Evolutionary conservation across 2,329 filamentous ascomycete genomes (phyloP).

Genomic region (Pleurostoma richardsiae): DNA sequence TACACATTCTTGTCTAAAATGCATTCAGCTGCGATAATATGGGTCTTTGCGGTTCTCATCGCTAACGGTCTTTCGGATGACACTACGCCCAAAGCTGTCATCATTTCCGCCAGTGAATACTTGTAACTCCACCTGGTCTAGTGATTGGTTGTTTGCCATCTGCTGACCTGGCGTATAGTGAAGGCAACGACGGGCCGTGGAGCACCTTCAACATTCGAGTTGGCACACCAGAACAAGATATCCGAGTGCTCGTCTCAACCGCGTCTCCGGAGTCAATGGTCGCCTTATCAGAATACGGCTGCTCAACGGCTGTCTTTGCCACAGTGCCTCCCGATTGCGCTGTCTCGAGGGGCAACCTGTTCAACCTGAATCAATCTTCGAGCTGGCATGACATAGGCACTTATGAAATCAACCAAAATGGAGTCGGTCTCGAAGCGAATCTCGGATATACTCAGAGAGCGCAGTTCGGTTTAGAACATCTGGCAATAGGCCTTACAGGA

Average conservation of each 20-base stretch:
- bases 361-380: slow-evolving; percentile 25
- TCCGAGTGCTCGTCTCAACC: slow-evolving; percentile 32
- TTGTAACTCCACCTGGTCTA: slow-evolving; percentile 20
- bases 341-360: slow-evolving; percentile 26
- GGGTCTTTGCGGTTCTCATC: slow-evolving; percentile 5
- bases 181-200: slow-evolving; percentile 35
- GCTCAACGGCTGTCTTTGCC: slow-evolving; percentile 21
- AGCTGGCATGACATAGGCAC: slow-evolving; percentile 24
- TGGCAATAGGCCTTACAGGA: slow-evolving; percentile 24
- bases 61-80: slow-evolving; percentile 5
- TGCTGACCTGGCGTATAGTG: slow-evolving; percentile 16
- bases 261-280: slow-evolving; percentile 29
- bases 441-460: slow-evolving; percentile 25
- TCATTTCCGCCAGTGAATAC: slow-evolving; percentile 28
- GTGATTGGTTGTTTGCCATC: background rate
- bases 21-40: slow-evolving; percentile 6
- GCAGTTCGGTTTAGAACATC: slow-evolving; percentile 19
- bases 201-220: slow-evolving; percentile 30
- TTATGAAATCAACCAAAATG: slow-evolving; percentile 27
- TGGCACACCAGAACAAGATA: slow-evolving; percentile 27
- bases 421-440: slow-evolving; percentile 29
- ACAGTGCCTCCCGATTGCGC: slow-evolving; percentile 26
- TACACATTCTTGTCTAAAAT: slow-evolving; percentile 8
- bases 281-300: slow-evolving; percentile 21
- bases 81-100: slow-evolving; percentile 12